Base-by-base conservation (phyloP, 495 filamentous ascomycete genomes). In the Tuber magnatum region DNA sequence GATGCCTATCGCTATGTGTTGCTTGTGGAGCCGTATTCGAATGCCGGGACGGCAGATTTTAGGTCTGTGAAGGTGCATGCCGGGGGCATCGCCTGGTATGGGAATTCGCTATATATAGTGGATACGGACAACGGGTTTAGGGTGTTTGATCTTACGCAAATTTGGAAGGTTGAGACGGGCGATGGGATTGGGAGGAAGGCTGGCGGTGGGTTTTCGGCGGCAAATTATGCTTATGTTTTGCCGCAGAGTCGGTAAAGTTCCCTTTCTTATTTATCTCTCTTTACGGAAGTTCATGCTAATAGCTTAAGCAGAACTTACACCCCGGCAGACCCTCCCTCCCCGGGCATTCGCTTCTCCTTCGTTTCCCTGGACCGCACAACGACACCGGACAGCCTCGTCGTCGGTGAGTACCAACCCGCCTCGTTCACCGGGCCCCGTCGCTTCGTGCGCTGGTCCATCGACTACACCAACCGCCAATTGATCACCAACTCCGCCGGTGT, bases 1-100 rank as follows among this genome's bases (percentile, higher is more conserved):
- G 56, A 65, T 35, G 56, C 56, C 28, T 86, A 86, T 75, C 82
- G 85, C 6, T 84, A 86, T 80, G 84, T 83, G 0, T 74, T 85
- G n/a, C 79, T 86, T 1, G 83, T 85, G 16, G 71, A 82, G 41
- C 83, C 83, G 2, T 83, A 70, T 68, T 81, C 75, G 12, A 75
- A 80, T 41, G 79, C 82, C 51, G 78, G 82, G 35, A 28, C 39
- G n/a, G 69, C 7, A 22, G 42, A 40, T 68, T 85, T 85, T 71
- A 73, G 76, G 48, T 28, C 82, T 16, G 80, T 84, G 40, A 48
- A 41, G 18, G 72, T 83, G 12, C 83, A 85, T 74, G 83, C 83
- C 0, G 83, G 83, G 3, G 83, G 83, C 1, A 81, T 85, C 32
- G 77, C 77, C 72, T 85, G 83, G 83, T 85, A 84, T 74, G 83